Percentiles rank a stretch among this genome's conserved stretches.
phyloP scores from a whole-genome alignment of 306 rosid species.

The Castanospermum australe region DNA sequence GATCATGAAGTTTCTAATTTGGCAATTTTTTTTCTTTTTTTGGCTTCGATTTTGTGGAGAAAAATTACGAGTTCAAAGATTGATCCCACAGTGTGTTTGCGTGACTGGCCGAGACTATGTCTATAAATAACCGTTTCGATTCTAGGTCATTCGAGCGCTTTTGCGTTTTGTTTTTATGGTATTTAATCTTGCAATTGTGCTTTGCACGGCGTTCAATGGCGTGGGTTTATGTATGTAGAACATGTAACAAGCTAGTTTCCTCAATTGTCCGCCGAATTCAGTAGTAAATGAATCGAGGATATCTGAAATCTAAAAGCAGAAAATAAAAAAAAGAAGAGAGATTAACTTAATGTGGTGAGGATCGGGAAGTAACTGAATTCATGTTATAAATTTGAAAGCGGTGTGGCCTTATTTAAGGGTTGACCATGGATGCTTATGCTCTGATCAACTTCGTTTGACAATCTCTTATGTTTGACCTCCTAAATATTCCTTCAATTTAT shows the following conservation, averaged over 20 bases:
- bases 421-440: neutral
- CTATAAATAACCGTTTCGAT: neutral
- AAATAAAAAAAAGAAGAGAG: neutral
- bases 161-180: neutral
- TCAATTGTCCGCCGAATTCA: neutral
- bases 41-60: neutral
- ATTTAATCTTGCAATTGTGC: neutral
- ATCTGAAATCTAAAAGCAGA: neutral
- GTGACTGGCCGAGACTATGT: neutral
- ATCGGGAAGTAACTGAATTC: constrained; percentile 11
- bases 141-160: neutral
- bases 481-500: neutral
- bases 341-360: neutral
- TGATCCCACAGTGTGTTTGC: constrained; percentile 7
- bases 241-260: neutral
- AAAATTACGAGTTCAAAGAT: neutral
- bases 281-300: neutral
- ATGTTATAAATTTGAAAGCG: neutral
- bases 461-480: neutral
- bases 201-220: constrained; percentile 20
- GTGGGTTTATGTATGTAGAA: neutral
- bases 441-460: neutral
- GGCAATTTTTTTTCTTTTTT: neutral
- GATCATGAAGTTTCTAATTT: constrained; percentile 15
- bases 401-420: neutral